phyloP scores from a whole-genome alignment of 441 rosid species.

The Populus hybrid region DNA sequence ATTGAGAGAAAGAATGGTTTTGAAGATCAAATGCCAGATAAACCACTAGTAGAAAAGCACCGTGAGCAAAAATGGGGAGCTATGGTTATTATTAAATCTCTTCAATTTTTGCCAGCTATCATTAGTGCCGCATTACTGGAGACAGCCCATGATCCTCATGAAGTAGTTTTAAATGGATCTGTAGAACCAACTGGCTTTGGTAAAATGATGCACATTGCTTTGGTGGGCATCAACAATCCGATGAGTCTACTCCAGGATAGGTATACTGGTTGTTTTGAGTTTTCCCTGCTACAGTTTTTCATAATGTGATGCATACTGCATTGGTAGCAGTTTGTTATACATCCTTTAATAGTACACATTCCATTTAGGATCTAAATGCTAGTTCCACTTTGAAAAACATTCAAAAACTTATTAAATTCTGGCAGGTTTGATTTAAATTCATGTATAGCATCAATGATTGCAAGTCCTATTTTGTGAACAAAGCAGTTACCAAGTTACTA shows the following conservation, averaged over 20 bases:
- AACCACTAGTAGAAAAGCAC: constrained; percentile 63
- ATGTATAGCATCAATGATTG: neutral
- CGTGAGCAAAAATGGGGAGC: constrained; percentile 94
- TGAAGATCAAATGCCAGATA: constrained; percentile 53
- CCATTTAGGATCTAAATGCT: neutral
- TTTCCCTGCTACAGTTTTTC: neutral
- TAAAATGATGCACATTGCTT: constrained; percentile 97
- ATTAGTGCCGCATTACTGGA: constrained; percentile 79
- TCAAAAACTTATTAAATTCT: neutral
- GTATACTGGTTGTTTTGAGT: constrained; percentile 31
- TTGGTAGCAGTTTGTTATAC: neutral
- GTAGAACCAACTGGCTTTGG: constrained; percentile 50
- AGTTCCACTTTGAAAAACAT: neutral
- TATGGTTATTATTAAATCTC: constrained; percentile 95
- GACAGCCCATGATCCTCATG: constrained; percentile 61
- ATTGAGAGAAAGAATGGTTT: constrained; percentile 59
- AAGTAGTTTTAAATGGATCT: constrained; percentile 39
- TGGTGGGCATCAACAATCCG: constrained; percentile 95
- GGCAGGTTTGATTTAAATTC: neutral
- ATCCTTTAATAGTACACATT: neutral
- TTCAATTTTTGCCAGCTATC: constrained; percentile 76
- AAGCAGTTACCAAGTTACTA: neutral
- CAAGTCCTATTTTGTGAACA: neutral
- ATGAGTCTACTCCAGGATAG: constrained; percentile 99
- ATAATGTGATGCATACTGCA: neutral